Evolutionary conservation across 345 rosid species (phyloP), one percentile per base, ranked within the genome.

Genomic region (Viola odorata): DNA sequence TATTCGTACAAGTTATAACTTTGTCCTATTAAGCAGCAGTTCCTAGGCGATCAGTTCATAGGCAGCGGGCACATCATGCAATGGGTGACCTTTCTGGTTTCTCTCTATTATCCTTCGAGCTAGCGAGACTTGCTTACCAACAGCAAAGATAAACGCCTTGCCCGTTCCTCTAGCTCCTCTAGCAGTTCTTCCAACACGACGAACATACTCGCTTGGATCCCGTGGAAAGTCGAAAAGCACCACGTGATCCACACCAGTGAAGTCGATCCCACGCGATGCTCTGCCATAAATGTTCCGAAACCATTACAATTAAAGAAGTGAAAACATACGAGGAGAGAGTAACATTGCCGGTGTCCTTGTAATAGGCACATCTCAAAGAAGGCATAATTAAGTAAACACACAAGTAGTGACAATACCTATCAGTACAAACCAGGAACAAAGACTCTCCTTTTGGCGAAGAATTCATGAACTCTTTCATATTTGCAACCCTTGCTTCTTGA

Each of bases 101-200:
- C 96, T 78, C 63, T 92, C 96, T 40, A 85, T 78, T 49, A 83
- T 83, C 78, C 60, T 87, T 36, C 75, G 68, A 15, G 96, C 96
- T 17, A 89, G 66, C 1, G 80, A 65, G 70, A 92, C 96, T 81
- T 89, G 96, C 79, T 84, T 92, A 45, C 98, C 98, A 15, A 92
- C 91, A 37, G 80, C 96, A 75, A 89, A 84, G 55, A 87, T 73
- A 68, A 85, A 89, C 16, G 98, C 96, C 65, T 83, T 92, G 45
- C 98, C 96, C 66, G 59, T 82, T 70, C 98, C 94, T 68, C 83
- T 80, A 1, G 90, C 96, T 5, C 96, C 98, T 78, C 98, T 81
- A 7, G 98, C 98, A 37, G 96, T 89, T 77, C 96, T 84, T 78
- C 98, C 96, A 45, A 92, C 96, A 53, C 96, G 89, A 3, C 91